Conservation (phyloP, 2,329 filamentous ascomycete genomes). For the Botrytis fabae region DNA sequence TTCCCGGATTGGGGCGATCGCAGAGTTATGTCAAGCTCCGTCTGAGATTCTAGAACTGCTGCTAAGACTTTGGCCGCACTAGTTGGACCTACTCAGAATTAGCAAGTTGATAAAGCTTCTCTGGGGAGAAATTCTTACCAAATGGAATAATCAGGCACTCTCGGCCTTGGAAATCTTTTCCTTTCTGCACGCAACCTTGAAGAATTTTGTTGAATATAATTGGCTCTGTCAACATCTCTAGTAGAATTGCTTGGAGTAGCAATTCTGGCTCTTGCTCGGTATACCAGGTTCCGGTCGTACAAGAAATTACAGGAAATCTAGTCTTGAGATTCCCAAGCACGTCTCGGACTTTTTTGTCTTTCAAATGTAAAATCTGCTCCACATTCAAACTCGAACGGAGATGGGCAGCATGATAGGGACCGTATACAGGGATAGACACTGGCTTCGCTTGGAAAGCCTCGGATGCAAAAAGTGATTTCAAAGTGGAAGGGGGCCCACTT, state of each 20-base stretch:
- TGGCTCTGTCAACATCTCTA: constrained; percentile 53
- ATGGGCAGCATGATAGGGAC: constrained; percentile 40
- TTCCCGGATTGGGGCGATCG: not conserved
- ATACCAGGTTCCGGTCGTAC: constrained; percentile 39
- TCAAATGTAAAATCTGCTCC: constrained; percentile 27
- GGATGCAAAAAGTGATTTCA: constrained; percentile 19
- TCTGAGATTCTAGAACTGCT: constrained; percentile 20
- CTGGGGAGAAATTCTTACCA: constrained; percentile 37
- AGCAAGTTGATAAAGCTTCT: not conserved
- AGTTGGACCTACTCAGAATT: constrained; percentile 51
- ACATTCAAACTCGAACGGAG: constrained; percentile 35
- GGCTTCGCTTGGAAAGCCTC: constrained; percentile 19
- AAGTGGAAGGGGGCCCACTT: constrained; percentile 22
- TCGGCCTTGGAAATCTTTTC: constrained; percentile 44
- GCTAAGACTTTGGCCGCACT: constrained; percentile 44
- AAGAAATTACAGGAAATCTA: constrained; percentile 53
- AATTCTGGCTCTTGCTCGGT: constrained; percentile 25
- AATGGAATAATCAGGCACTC: constrained; percentile 51
- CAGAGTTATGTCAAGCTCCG: constrained; percentile 19
- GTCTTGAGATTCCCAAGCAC: constrained; percentile 48
- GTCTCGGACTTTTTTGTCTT: constrained; percentile 44
- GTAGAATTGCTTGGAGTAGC: constrained; percentile 35
- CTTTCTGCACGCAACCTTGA: constrained; percentile 49
- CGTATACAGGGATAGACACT: constrained; percentile 31
- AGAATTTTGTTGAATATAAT: constrained; percentile 52